A percentile compares a stretch with the other conserved stretches of the same genome.
phyloP scores from a whole-genome alignment of 2,329 filamentous ascomycete species.

The Hypomyces perniciosus region DNA sequence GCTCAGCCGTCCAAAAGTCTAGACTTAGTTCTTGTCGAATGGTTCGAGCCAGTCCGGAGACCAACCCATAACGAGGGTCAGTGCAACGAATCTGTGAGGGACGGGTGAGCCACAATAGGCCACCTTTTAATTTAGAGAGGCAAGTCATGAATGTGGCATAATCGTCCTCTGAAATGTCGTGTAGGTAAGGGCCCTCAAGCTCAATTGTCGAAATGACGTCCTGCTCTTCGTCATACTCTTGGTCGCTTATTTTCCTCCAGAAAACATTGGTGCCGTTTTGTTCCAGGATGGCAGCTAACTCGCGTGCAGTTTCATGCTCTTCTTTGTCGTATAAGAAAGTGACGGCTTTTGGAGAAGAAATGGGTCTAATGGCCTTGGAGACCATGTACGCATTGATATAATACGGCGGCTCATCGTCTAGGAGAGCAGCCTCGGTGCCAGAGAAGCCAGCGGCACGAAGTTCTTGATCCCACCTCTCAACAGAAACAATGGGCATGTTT shows the following conservation, averaged over 20 bases:
- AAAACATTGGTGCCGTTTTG: neutral
- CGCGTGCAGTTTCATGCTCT: conserved; percentile 2
- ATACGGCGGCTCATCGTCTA: conserved; percentile 16
- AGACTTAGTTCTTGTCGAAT: conserved; percentile 1
- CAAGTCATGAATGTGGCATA: conserved; percentile 14
- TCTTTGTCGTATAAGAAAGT: conserved; percentile 6
- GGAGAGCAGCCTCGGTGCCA: conserved; percentile 1
- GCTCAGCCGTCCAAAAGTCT: conserved; percentile 8
- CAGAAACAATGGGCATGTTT: conserved; percentile 21
- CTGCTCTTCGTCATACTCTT: neutral
- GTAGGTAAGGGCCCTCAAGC: conserved; percentile 14
- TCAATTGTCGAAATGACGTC: conserved; percentile 15
- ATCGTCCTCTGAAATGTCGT: conserved; percentile 6
- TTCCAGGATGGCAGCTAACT: conserved; percentile 3
- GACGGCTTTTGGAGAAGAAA: neutral
- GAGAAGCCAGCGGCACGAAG: conserved; percentile 23
- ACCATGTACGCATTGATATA: conserved; percentile 8
- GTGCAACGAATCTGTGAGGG: conserved; percentile 3
- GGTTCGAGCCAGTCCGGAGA: conserved; percentile 1
- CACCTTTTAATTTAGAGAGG: conserved; percentile 12
- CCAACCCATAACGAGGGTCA: conserved; percentile 8
- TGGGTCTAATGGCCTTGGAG: too few species aligned
- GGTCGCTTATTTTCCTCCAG: conserved; percentile 4
- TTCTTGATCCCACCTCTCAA: conserved; percentile 22
- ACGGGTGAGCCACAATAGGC: conserved; percentile 11